phyloP scores from a whole-genome alignment of 805 yeast species.

The Blastobotrys muscicola region DNA sequence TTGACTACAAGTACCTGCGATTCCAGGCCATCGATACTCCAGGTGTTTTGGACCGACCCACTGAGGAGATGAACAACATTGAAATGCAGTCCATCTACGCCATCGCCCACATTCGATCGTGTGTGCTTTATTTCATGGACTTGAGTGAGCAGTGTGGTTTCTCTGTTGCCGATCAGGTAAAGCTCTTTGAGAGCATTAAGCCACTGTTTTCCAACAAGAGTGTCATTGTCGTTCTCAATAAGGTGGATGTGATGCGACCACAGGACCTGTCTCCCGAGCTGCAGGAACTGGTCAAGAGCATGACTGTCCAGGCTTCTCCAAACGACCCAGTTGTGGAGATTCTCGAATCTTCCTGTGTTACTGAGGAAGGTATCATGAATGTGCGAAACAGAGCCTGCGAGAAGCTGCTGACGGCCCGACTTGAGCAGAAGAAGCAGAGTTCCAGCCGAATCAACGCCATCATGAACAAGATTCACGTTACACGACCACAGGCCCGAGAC shows the following conservation, averaged over 20 bases:
- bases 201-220: conserved; percentile 96
- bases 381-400: conserved; percentile 97
- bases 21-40: conserved; percentile 99
- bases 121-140: conserved; percentile 97
- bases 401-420: conserved; percentile 86
- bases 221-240: conserved; percentile 91
- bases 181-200: conserved; percentile 91
- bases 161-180: conserved; percentile 93
- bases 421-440: conserved; percentile 87
- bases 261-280: conserved; percentile 75
- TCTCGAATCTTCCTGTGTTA: conserved; percentile 86
- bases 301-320: conserved; percentile 28
- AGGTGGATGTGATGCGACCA: conserved; percentile 78
- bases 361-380: conserved; percentile 89
- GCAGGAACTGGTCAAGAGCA: conserved; percentile 58
- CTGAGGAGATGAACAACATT: conserved; percentile 98
- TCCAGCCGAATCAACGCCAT: conserved; percentile 81
- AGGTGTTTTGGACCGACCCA: conserved; percentile 96
- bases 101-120: conserved; percentile 94
- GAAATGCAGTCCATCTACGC: conserved; percentile 99
- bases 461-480: conserved; percentile 90
- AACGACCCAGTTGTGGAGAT: conserved; percentile 66
- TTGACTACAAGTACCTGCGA: conserved; percentile 93
- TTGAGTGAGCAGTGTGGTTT: conserved; percentile 98
- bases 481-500: conserved; percentile 84